Base-by-base conservation (phyloP, 2,329 filamentous ascomycete genomes). In the Orbilia blumenaviensis region DNA sequence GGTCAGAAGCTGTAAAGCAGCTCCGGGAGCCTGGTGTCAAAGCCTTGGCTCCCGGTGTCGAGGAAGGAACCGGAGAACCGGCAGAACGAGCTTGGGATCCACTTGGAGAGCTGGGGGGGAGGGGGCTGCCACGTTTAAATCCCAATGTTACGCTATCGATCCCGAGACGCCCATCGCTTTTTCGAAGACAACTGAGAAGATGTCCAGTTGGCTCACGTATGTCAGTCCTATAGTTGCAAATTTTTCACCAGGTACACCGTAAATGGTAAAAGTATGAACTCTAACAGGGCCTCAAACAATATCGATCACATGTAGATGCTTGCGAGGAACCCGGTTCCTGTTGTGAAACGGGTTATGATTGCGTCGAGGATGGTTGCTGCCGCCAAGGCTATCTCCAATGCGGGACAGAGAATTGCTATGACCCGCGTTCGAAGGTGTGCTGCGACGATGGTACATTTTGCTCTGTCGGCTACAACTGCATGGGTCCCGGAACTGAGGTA, bases 181-280 rank as follows among this genome's bases (percentile, higher is more conserved):
- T 64, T 27, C 48, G 50, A 42, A 38, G 61, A 25, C 61, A 64
- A 38, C n/a, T n/a, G n/a, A 41, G 44, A 9, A 18, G 10, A 8
- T 64, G 61, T 41, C 61, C 61, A 23, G 18, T 23, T 29, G 61
- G 61, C 9, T 27, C 44, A 25, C 29, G 61, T 64, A 54, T 41
- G 42, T 64, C 16, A 44, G 9, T 23, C 36, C 32, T 34, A 34
- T 9, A 34, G 8, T 41, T 16, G 5, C 36, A 16, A 41, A 14
- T 16, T 41, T 2, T 9, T 41, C 16, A 12, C 6, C 12, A 41
- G 5, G 12, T 1, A 34, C n/a, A n/a, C n/a, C n/a, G n/a, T n/a
- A n/a, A n/a, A 34, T 8, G 32, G 14, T 8, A 34, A 34, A 9
- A 48, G 2, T 7, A 10, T n/a, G 2, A 9, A 48, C 6, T 3